Evolutionary conservation across 495 filamentous ascomycete species (phyloP).

Genomic region (Annulohypoxylon moriforme): DNA sequence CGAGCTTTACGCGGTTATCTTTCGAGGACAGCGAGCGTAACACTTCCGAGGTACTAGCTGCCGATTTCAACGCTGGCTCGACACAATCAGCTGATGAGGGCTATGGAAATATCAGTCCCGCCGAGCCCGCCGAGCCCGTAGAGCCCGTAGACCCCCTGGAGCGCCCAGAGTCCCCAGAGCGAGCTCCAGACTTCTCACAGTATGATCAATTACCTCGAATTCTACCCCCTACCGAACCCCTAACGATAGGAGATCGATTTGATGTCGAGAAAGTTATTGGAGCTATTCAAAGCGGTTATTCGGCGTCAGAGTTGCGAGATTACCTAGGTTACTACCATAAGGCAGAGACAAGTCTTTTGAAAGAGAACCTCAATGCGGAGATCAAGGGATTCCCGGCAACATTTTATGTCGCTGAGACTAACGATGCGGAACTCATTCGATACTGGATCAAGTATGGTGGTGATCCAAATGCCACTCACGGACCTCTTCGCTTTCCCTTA

Average conservation of each 20-base stretch:
- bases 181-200: constrained; percentile 17
- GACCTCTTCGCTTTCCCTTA: constrained; percentile 49
- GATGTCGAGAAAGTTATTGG: constrained; percentile 36
- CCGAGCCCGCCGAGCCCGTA: background rate
- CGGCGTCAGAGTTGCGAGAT: constrained; percentile 26
- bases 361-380: constrained; percentile 45
- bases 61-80: constrained; percentile 22
- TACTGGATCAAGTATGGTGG: constrained; percentile 51
- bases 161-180: background rate
- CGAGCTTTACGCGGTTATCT: constrained; percentile 21
- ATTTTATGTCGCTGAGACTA: constrained; percentile 58
- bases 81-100: constrained; percentile 23
- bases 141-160: background rate
- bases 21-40: constrained; percentile 21
- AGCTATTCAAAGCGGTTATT: constrained; percentile 45
- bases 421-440: constrained; percentile 52
- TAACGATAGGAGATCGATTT: constrained; percentile 24
- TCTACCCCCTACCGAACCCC: background rate
- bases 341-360: constrained; percentile 12
- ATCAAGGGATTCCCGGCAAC: constrained; percentile 55
- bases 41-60: constrained; percentile 21
- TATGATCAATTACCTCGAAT: constrained; percentile 36
- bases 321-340: constrained; percentile 46
- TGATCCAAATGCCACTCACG: constrained; percentile 49
- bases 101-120: constrained; percentile 11